phyloP scores from a whole-genome alignment of 768 basidiomycete species.

The Cyclocybe aegerita region DNA sequence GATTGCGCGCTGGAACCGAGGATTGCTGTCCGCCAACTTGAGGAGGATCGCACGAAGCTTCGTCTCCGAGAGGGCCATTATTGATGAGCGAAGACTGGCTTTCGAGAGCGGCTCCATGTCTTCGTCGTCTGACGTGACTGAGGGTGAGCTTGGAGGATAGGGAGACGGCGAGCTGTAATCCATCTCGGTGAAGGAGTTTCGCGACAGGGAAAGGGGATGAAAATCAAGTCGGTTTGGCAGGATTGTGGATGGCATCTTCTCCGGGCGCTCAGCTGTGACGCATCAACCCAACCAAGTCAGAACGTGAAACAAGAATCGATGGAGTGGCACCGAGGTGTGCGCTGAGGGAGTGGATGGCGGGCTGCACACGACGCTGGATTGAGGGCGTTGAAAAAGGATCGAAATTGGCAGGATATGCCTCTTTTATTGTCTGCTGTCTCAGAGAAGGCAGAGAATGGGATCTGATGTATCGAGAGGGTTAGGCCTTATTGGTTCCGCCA shows the following conservation, averaged over 20 bases:
- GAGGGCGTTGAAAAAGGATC: not conserved
- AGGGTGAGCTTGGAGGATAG: constrained; percentile 24
- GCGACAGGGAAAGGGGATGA: not conserved
- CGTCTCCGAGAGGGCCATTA: constrained; percentile 34
- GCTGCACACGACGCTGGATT: no score
- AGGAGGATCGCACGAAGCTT: constrained; percentile 39
- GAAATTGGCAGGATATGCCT: constrained; percentile 5
- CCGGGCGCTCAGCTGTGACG: no score
- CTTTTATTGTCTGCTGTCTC: constrained; percentile 8
- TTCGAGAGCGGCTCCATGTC: constrained; percentile 7
- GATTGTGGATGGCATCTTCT: no score
- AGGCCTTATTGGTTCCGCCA: not conserved
- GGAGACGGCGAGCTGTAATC: constrained; percentile 22
- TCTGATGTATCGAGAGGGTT: not conserved
- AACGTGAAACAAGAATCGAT: no score
- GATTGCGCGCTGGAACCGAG: constrained; percentile 37
- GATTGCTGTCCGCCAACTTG: constrained; percentile 33
- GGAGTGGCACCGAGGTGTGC: no score
- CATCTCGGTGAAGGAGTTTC: constrained; percentile 6
- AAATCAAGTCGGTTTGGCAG: no score
- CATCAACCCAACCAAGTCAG: no score
- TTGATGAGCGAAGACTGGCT: constrained; percentile 28
- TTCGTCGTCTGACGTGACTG: constrained; percentile 22
- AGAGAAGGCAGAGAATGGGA: not conserved
- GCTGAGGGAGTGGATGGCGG: no score